Percentiles rank a stretch among this genome's conserved stretches.
These are phyloP conservation scores for Nemania bipapillata DNA, from an alignment of 2,329 filamentous ascomycete genomes.

Conservation along the genomic window DNA sequence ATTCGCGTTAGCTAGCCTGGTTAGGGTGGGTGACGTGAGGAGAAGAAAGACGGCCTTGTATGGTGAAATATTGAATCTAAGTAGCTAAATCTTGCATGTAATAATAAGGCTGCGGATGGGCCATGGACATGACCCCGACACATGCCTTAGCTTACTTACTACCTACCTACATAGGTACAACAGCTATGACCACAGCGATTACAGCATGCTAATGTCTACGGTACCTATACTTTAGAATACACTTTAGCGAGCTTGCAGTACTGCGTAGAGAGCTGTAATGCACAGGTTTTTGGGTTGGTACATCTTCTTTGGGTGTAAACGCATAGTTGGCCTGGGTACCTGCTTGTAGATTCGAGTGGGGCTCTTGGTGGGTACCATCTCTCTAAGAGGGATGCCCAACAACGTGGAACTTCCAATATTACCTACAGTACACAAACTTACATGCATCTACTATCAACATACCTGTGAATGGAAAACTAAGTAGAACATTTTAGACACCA, in stretches of 20 bases:
- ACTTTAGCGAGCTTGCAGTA: too few relatives aligned
- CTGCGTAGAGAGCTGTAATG: too few relatives aligned
- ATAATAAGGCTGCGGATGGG: constrained; percentile 11
- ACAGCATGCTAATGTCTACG: background rate
- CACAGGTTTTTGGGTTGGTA: background rate
- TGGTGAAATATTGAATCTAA: constrained; percentile 17
- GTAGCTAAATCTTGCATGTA: constrained; percentile 22
- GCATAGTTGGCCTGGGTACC: background rate
- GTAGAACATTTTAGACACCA: too few relatives aligned
- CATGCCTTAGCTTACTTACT: too few relatives aligned
- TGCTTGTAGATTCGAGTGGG: background rate
- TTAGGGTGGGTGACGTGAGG: constrained; percentile 19
- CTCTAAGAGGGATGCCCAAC: too few relatives aligned
- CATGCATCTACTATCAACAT: too few relatives aligned
- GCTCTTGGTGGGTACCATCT: background rate
- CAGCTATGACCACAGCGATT: constrained; percentile 10
- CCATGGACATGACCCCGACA: too few relatives aligned
- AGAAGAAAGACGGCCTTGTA: constrained; percentile 11
- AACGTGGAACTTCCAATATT: too few relatives aligned
- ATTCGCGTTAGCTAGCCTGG: background rate
- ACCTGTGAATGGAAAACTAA: too few relatives aligned
- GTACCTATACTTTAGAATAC: background rate
- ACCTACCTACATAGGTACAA: background rate
- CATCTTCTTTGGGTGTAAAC: background rate
- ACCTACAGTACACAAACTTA: too few relatives aligned